A percentile compares a stretch with the other conserved stretches of the same genome.
These are phyloP conservation scores for Globisporangium paddicum DNA, from an alignment of 352 stramenopile species.

Conservation along the genomic window DNA sequence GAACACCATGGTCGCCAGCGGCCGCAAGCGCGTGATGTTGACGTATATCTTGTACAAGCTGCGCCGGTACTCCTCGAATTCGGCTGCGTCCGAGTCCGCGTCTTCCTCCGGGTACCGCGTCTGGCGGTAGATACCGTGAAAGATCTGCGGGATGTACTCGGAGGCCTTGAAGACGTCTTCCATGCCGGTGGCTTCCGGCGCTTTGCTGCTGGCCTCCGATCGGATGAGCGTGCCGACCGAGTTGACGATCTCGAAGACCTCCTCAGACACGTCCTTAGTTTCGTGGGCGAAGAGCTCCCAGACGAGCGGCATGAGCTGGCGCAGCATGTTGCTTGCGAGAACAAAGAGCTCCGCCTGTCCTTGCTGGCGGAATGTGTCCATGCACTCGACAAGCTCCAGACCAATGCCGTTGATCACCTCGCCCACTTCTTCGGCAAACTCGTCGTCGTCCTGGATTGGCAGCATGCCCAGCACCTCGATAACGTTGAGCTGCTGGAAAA, in stretches of 20 bases:
- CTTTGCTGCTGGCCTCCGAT: constrained; percentile 29
- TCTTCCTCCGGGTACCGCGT: constrained; percentile 76
- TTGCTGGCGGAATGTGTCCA: constrained; percentile 71
- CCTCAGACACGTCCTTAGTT: constrained; percentile 77
- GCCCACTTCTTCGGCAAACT: constrained; percentile 78
- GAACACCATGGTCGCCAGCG: constrained; percentile 65
- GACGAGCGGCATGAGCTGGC: constrained; percentile 72
- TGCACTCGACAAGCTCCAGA: constrained; percentile 74
- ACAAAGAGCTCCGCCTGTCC: constrained; percentile 39
- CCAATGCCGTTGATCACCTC: constrained; percentile 82
- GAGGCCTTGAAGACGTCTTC: constrained; percentile 73
- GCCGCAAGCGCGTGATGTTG: constrained; percentile 73
- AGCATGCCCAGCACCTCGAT: constrained; percentile 51
- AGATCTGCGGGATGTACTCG: constrained; percentile 67
- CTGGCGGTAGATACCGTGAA: constrained; percentile 81
- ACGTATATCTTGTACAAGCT: constrained; percentile 87
- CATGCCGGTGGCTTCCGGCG: constrained; percentile 11
- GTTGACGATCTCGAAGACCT: constrained; percentile 87
- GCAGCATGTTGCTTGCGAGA: constrained; percentile 52
- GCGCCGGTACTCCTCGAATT: constrained; percentile 82
- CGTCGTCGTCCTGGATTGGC: constrained; percentile 69
- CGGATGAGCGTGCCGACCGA: constrained; percentile 66
- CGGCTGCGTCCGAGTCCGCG: constrained; percentile 66
- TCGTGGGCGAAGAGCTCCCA: constrained; percentile 82
- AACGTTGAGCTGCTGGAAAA: constrained; percentile 69